Base-by-base conservation (phyloP, 2,329 filamentous ascomycete species). In the Ceratocystis cacaofunesta region DNA sequence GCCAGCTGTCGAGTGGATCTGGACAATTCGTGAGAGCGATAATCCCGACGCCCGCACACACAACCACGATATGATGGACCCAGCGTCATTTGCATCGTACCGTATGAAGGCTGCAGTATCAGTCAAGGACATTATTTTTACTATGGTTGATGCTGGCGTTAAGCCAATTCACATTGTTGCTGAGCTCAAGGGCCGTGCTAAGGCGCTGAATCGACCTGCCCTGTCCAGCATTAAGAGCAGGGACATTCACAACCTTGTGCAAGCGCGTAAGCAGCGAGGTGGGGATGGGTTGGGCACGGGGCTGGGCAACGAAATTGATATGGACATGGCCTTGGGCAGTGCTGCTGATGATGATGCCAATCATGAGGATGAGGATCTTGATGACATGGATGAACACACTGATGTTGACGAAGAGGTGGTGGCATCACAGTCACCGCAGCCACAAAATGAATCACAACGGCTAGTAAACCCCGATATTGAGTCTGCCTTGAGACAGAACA, bases 1-100 rank as follows among this genome's bases (percentile, higher is more conserved):
- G 55, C 69, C 69, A 4, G 69, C 60, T 5, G 66, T 67, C 12
- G 52, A 67, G 63, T 67, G 66, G 66, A 67, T 67, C 44, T 67
- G 66, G 66, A 67, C 66, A 3, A 67, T 67, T 17, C 63, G 66
- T 28, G 66, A 67, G 52, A 65, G 63, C 52, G 66, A 67, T 32
- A 67, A 67, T 43, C 63, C 66, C 15, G 66, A 67, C n/a, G 66
- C 66, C 12, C 58, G 66, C 7, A 57, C 48, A 2, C 66, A 67
- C 19, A 67, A 67, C 58, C 66, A 67, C 17, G 63, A 67, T 5
- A 67, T 67, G 66, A 32, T 67, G 17, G 66, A 67, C 25, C 66
- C 66, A 2, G 46, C 66, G 7, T 41, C 63, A 2, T 67, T 67
- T 67, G 66, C 66, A 12, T 67, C 66, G 12, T 67, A 67, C 52